Base-by-base conservation (phyloP, 345 rosid genomes). In the Capsella bursapastoris region DNA sequence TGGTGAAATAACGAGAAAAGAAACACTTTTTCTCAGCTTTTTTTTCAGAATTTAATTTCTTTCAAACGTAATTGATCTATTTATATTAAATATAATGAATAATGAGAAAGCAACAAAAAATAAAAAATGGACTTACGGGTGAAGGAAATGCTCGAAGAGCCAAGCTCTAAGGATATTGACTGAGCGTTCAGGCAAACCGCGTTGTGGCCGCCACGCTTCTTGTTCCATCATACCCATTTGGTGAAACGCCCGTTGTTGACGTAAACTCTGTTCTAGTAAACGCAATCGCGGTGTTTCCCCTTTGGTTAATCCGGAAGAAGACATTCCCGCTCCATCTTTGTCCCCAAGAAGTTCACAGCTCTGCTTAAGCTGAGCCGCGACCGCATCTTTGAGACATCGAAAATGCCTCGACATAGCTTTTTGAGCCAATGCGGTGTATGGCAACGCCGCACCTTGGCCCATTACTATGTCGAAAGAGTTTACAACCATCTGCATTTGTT, bases 331-430 rank as follows among this genome's bases (percentile, higher is more conserved):
- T 5, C 77, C 93, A 47, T 91, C 93, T 69, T 89, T 90, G 55
- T 95, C 97, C 0, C 99, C 97, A 0, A 95, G 79, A 11, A 89
- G 37, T 78, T 95, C 97, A 22, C 93, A 90, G 41, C 88, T 88
- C 71, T 86, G 88, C 82, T 80, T 91, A 75, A 91, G 72, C 53
- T 90, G 93, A 3, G 87, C 86, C 4, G 83, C 77, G 10, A 95
- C 83, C 1, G 97, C 95, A 27, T 95, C 99, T 57, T 90, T 95
- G 16, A 95, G 85, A 40, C 99, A 95, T 68, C 99, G 71, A 71
- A 95, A 95, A 78, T 95, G 97, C 65, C 99, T 78, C 0, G 99
- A 95, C 99, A 95, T 95, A 25, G 99, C 99, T 83, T 95, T 91
- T 79, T 91, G 99, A 7, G 97, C 99, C 3, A 95, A 86, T 5